Percentiles rank a stretch among this genome's conserved stretches.
These are phyloP conservation scores for Colletotrichum tropicale DNA, from an alignment of 2,329 filamentous ascomycete genomes.

Conservation along the genomic window DNA sequence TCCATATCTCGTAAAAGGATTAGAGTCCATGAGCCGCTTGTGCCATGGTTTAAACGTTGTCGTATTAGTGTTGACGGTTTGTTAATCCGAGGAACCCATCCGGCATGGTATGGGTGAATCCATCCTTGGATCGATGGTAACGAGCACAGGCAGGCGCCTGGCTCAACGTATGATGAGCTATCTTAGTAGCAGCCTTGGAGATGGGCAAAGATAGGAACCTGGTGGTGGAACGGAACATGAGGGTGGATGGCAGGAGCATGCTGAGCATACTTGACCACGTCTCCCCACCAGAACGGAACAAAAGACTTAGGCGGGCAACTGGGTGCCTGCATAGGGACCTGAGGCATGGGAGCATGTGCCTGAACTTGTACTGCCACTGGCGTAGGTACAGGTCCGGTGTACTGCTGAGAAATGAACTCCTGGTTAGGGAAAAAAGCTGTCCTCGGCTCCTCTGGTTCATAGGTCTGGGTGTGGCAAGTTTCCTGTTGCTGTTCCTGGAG, in stretches of 20 bases:
- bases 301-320: constrained; percentile 51
- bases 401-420: constrained; percentile 52
- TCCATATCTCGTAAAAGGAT: constrained; percentile 6
- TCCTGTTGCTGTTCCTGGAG: constrained; percentile 48
- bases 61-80: not conserved
- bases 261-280: constrained; percentile 57
- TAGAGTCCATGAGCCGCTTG: not conserved
- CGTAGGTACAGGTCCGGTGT: constrained; percentile 41
- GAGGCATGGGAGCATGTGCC: constrained; percentile 39
- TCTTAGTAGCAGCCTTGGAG: constrained; percentile 57
- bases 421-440: constrained; percentile 44
- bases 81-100: not conserved
- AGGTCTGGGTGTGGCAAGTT: constrained; percentile 47
- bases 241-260: constrained; percentile 53
- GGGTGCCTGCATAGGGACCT: constrained; percentile 33
- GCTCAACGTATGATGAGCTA: constrained; percentile 6
- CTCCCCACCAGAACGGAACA: constrained; percentile 55
- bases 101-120: not conserved
- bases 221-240: constrained; percentile 56
- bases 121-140: not conserved
- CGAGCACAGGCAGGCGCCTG: not conserved
- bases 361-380: constrained; percentile 26
- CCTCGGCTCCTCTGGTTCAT: constrained; percentile 50
- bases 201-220: constrained; percentile 55
- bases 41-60: not conserved